Conservation (phyloP, 345 rosid genomes). For the Salix brachista region DNA sequence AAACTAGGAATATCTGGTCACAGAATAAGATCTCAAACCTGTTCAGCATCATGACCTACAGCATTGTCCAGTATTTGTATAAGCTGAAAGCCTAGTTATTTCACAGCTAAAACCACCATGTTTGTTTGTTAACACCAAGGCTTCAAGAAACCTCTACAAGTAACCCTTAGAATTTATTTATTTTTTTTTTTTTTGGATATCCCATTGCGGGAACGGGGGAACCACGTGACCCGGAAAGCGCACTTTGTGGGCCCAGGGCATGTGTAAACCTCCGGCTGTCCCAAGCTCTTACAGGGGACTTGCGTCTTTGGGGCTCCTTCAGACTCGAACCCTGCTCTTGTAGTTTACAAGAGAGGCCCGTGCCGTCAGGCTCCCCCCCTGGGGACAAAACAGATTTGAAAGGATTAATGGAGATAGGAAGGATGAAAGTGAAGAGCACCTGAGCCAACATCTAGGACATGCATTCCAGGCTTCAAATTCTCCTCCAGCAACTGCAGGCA, state of each 20-base stretch:
- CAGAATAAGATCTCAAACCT: neutral
- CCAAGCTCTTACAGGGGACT: no score
- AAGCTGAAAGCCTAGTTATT: neutral
- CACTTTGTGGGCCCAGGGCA: no score
- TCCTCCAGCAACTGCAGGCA: slow-evolving; percentile 82
- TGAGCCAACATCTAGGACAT: slow-evolving; percentile 92
- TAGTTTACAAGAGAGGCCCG: no score
- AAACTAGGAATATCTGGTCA: neutral
- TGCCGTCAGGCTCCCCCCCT: no score
- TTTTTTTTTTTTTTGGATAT: no score
- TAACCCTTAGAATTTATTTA: neutral
- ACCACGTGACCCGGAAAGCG: no score
- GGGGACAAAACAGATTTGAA: neutral
- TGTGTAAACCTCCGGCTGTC: no score
- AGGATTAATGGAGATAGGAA: neutral
- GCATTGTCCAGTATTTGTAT: neutral
- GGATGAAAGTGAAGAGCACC: slow-evolving; percentile 37
- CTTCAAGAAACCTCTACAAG: neutral
- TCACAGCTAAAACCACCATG: neutral
- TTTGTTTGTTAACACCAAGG: neutral
- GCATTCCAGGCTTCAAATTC: slow-evolving; percentile 88
- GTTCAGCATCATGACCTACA: neutral
- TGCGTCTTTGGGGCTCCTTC: no score
- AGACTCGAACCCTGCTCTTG: no score
- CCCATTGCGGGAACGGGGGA: no score